phyloP scores from a whole-genome alignment of 352 stramenopile species.

The Phytophthora pinifolia region DNA sequence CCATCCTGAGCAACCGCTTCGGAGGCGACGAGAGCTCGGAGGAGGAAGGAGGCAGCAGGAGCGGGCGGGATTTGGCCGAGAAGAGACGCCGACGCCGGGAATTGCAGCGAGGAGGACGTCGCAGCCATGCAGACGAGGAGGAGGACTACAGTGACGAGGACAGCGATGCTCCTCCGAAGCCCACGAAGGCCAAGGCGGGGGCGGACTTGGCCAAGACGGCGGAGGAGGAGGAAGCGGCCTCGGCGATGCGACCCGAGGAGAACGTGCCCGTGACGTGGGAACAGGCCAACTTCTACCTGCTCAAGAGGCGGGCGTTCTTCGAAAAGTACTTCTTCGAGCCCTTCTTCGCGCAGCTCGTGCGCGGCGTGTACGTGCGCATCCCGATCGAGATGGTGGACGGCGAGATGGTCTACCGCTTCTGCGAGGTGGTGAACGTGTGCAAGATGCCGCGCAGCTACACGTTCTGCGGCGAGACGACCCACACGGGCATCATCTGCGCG shows the following conservation, averaged over 20 bases:
- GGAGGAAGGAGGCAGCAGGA: constrained; percentile 40
- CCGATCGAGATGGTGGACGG: constrained; percentile 71
- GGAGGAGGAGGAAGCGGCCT: constrained; percentile 47
- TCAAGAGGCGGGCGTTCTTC: constrained; percentile 74
- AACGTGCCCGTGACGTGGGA: constrained; percentile 74
- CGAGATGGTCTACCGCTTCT: constrained; percentile 86
- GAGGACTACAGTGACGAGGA: constrained; percentile 51
- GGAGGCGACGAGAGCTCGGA: constrained; percentile 56
- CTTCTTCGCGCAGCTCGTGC: constrained; percentile 79
- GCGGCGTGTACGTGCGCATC: constrained; percentile 72
- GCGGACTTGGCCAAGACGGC: constrained; percentile 37
- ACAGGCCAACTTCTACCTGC: constrained; percentile 78
- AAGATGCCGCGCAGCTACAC: constrained; percentile 60
- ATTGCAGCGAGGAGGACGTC: constrained; percentile 47
- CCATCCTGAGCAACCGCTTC: constrained; percentile 81
- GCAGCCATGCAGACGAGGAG: constrained; percentile 25
- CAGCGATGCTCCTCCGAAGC: constrained; percentile 35
- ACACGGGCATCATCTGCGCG: constrained; percentile 67
- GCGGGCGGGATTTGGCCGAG: constrained; percentile 65
- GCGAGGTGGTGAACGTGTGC: constrained; percentile 68
- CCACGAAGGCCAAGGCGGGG: constrained; percentile 28
- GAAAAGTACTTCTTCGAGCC: constrained; percentile 89
- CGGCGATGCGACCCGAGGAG: constrained; percentile 52
- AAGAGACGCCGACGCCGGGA: constrained; percentile 76
- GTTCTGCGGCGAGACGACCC: constrained; percentile 74